A percentile compares a stretch with the other conserved stretches of the same genome.
These are phyloP conservation scores for Halocafeteria seosinensis DNA, from an alignment of 108 stramenopile species.

Conservation along the genomic window DNA sequence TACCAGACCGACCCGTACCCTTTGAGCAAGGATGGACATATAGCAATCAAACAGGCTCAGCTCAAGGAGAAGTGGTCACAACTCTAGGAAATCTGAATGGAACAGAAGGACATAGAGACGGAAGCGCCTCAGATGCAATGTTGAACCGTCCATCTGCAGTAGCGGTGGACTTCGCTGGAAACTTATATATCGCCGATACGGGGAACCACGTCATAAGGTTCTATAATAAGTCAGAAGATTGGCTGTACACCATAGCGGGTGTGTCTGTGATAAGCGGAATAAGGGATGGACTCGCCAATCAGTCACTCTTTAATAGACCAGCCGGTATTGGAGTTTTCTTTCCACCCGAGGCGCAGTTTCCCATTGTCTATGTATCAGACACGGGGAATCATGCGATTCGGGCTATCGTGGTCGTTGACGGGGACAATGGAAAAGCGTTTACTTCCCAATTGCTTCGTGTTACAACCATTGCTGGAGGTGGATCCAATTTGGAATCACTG, in stretches of 20 bases:
- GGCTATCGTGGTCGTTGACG: slow-evolving; percentile 23
- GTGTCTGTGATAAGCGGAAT: no score
- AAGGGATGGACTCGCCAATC: slow-evolving; percentile 1
- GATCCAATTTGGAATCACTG: neutral
- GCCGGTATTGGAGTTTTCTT: slow-evolving; percentile 8
- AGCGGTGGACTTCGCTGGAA: slow-evolving; percentile 56
- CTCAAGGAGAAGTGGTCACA: slow-evolving; percentile 39
- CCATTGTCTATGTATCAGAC: slow-evolving; percentile 46
- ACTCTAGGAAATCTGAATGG: slow-evolving; percentile 8
- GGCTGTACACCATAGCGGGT: slow-evolving; percentile 53
- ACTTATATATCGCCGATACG: slow-evolving; percentile 61
- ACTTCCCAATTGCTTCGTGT: slow-evolving; percentile 31
- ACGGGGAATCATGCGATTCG: slow-evolving; percentile 58
- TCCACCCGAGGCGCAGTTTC: neutral
- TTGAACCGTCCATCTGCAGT: slow-evolving; percentile 53
- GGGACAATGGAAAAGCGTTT: slow-evolving; percentile 25
- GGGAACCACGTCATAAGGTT: slow-evolving; percentile 59
- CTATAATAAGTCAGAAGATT: slow-evolving; percentile 31
- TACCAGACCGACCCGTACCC: neutral
- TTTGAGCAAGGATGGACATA: slow-evolving; percentile 5
- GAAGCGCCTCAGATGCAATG: slow-evolving; percentile 28
- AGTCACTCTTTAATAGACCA: slow-evolving; percentile 1
- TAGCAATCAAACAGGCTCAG: slow-evolving; percentile 15
- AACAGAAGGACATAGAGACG: neutral
- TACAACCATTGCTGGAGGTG: slow-evolving; percentile 8